Conservation (phyloP, 768 basidiomycete genomes). For the Filobasidium floriforme region DNA sequence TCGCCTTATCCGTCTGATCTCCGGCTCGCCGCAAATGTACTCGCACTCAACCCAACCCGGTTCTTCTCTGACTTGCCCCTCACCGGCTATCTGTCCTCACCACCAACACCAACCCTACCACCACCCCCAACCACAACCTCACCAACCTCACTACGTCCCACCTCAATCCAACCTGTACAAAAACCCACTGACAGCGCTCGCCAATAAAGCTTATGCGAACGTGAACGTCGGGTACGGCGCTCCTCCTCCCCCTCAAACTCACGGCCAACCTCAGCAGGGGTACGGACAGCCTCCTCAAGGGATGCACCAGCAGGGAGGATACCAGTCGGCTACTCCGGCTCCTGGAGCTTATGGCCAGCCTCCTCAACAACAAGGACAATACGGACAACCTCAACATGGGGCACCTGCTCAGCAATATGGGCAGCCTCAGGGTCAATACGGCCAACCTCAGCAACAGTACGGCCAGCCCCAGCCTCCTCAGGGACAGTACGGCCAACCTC, state of each 20-base stretch:
- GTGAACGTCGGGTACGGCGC: slow-evolving; percentile 15
- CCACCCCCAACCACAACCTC: too few species aligned
- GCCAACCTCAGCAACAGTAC: slow-evolving; percentile 12
- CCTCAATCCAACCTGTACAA: too few species aligned
- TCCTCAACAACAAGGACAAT: slow-evolving; percentile 14
- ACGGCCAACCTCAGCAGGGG: too few species aligned
- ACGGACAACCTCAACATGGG: slow-evolving; percentile 12
- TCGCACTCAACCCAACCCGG: too few species aligned
- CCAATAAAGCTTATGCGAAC: slow-evolving; percentile 8
- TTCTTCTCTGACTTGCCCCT: too few species aligned
- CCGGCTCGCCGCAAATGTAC: too few species aligned
- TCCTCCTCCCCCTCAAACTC: background rate
- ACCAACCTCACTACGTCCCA: too few species aligned
- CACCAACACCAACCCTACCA: background rate
- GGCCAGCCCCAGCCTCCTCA: slow-evolving; percentile 17
- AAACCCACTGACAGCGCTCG: background rate
- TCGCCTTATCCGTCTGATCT: too few species aligned
- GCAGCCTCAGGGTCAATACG: slow-evolving; percentile 13
- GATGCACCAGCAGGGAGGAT: background rate
- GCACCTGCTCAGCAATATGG: background rate
- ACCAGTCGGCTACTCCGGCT: slow-evolving; percentile 4
- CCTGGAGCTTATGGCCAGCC: slow-evolving; percentile 20
- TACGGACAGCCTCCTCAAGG: too few species aligned
- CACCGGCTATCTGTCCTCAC: too few species aligned
- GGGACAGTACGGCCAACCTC: slow-evolving; percentile 27